phyloP scores from a whole-genome alignment of 192 early-diverging fungal genomes.

The Coemansia sp. region DNA sequence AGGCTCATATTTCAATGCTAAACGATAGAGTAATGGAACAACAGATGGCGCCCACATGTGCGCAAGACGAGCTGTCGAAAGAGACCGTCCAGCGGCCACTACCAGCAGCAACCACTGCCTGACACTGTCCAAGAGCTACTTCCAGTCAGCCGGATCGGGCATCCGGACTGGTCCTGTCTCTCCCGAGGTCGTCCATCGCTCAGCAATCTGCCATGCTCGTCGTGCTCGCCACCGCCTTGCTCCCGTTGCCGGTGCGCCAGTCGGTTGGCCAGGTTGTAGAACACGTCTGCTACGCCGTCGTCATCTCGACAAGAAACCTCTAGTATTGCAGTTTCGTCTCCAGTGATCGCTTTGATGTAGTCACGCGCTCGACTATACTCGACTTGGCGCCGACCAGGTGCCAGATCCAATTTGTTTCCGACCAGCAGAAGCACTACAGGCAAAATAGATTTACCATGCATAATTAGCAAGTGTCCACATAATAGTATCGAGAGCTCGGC shows the following conservation, averaged over 20 bases:
- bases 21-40: background rate
- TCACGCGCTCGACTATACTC: conserved; percentile 63
- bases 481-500: background rate
- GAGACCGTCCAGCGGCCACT: conserved; percentile 12
- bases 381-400: conserved; percentile 62
- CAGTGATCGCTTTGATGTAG: conserved; percentile 63
- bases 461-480: background rate
- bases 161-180: conserved; percentile 24
- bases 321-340: conserved; percentile 66
- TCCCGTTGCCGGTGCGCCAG: conserved; percentile 37
- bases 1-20: background rate
- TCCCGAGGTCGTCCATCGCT: conserved; percentile 19
- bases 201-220: conserved; percentile 25
- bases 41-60: background rate
- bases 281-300: conserved; percentile 61
- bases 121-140: conserved; percentile 9
- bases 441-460: background rate
- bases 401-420: conserved; percentile 75
- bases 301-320: conserved; percentile 78
- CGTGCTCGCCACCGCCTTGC: conserved; percentile 12
- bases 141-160: conserved; percentile 38
- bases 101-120: conserved; percentile 37
- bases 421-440: conserved; percentile 69
- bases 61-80: background rate
- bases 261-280: conserved; percentile 46